phyloP scores from a whole-genome alignment of 805 yeast genomes.

The Candida ortonii region DNA sequence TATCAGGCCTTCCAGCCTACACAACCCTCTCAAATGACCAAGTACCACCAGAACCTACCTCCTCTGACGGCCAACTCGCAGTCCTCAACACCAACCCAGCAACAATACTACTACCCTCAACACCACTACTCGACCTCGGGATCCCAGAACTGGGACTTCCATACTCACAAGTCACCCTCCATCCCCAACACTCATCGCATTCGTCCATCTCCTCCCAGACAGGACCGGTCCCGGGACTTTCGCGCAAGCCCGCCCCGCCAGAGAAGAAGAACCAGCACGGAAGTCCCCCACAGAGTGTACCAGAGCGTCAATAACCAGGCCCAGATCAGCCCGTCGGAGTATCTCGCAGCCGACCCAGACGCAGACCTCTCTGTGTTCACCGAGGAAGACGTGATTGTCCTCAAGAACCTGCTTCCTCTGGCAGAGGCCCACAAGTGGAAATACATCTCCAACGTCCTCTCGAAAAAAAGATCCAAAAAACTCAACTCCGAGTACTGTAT shows the following conservation, averaged over 20 bases:
- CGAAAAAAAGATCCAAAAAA: slow-evolving; percentile 31
- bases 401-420: slow-evolving; percentile 28
- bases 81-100: slow-evolving; percentile 3
- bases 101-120: slow-evolving; percentile 3
- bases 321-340: slow-evolving; percentile 14
- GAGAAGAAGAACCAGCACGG: background rate
- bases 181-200: slow-evolving; percentile 3
- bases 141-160: no score
- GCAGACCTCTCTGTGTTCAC: slow-evolving; percentile 27
- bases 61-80: slow-evolving; percentile 4
- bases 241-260: slow-evolving; percentile 5
- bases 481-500: slow-evolving; percentile 30
- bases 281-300: slow-evolving; percentile 8
- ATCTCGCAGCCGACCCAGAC: slow-evolving; percentile 26
- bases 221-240: background rate
- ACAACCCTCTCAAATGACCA: no score
- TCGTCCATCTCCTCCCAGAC: slow-evolving; percentile 3
- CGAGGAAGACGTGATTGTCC: slow-evolving; percentile 29
- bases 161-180: slow-evolving; percentile 6
- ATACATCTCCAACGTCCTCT: slow-evolving; percentile 29
- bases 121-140: slow-evolving; percentile 6
- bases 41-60: slow-evolving; percentile 6
- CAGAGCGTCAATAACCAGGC: slow-evolving; percentile 17
- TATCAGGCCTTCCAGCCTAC: no score
- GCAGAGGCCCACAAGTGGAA: slow-evolving; percentile 37